Percentiles rank a stretch among this genome's conserved stretches.
phyloP scores from a whole-genome alignment of 73 alveolate genomes.

The Tetrahymena borealis region DNA sequence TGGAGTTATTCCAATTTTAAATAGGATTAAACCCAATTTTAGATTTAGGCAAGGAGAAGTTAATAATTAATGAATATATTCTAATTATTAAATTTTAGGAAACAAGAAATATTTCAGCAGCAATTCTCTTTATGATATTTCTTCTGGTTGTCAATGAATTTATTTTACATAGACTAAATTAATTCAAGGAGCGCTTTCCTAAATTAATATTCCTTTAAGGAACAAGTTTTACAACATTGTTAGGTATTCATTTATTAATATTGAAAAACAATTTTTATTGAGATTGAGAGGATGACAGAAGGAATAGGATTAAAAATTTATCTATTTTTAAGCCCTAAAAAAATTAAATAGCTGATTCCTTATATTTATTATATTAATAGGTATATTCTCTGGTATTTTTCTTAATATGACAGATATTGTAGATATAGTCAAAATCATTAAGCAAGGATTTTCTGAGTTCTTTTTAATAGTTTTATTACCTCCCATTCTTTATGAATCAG shows the following conservation, averaged over 20 bases:
- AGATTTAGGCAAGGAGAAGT: too few species aligned
- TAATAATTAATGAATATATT: too few species aligned
- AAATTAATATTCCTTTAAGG: background rate
- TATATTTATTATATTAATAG: background rate
- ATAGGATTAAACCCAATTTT: too few species aligned
- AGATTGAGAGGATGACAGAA: too few species aligned
- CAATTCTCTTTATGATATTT: background rate
- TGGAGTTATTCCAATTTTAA: too few species aligned
- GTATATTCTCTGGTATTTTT: background rate
- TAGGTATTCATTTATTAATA: background rate
- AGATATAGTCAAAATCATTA: background rate
- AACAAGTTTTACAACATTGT: background rate
- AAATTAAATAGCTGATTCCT: too few species aligned
- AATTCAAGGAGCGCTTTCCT: background rate
- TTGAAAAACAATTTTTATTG: too few species aligned
- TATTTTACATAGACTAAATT: background rate
- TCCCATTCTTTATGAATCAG: slow-evolving; percentile 66
- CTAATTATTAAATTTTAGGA: too few species aligned
- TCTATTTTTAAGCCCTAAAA: too few species aligned
- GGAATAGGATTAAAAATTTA: too few species aligned
- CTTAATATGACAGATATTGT: background rate
- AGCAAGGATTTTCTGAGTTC: slow-evolving; percentile 42
- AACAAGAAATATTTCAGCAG: background rate
- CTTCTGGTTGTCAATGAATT: background rate
- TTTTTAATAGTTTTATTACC: slow-evolving; percentile 64